Percentiles rank a stretch among this genome's conserved stretches.
Evolutionary conservation across 106 monocot species (phyloP).

Genomic region (Dendrobium chrysotoxum): DNA sequence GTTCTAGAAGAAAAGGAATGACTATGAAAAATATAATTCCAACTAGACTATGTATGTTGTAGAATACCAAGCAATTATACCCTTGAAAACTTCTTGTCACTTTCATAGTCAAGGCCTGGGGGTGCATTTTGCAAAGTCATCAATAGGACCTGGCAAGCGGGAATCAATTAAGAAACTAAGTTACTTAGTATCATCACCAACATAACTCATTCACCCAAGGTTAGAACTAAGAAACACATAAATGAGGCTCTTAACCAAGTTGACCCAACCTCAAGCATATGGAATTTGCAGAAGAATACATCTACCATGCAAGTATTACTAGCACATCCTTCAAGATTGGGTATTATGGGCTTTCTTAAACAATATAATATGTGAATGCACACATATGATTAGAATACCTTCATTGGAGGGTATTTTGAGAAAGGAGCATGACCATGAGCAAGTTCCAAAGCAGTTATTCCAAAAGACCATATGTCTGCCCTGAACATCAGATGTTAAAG

Average conservation of each 20-base stretch:
- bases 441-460: conserved; percentile 82
- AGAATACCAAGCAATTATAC: conserved; percentile 24
- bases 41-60: not conserved
- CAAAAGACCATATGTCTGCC: conserved; percentile 93
- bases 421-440: conserved; percentile 93
- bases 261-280: not conserved
- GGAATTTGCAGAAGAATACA: not conserved
- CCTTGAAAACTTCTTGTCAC: conserved; percentile 83
- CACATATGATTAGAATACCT: conserved; percentile 24
- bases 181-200: not conserved
- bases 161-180: conserved; percentile 1
- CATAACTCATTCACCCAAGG: conserved; percentile 2
- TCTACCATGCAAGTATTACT: not conserved
- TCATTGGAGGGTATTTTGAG: conserved; percentile 61
- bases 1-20: conserved; percentile 22
- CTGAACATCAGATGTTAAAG: conserved; percentile 31
- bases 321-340: not conserved
- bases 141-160: conserved; percentile 48
- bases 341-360: not conserved
- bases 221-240: not conserved
- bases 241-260: not conserved
- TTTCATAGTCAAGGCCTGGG: conserved; percentile 67
- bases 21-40: conserved; percentile 10
- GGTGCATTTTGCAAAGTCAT: conserved; percentile 95
- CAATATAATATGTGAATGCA: not conserved